Evolutionary conservation across 495 filamentous ascomycete species (phyloP), one percentile per base, ranked within the genome.

Genomic region (Pseudomonodictys pantanalensis): DNA sequence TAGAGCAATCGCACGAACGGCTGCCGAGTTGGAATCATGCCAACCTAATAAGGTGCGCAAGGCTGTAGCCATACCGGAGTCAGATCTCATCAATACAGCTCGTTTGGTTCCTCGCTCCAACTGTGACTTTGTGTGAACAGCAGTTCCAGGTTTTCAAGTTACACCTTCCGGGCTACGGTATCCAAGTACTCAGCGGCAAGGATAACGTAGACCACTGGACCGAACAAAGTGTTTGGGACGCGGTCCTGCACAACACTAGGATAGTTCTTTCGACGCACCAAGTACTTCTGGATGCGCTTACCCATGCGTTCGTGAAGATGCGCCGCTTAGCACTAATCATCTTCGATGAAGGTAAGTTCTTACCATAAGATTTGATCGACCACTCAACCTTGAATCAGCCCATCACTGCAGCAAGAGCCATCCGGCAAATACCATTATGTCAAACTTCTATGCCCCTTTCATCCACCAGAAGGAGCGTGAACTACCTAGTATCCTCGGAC

Each of bases 41-140:
- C 52, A 72, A 23, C 68, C 79, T 10, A 69, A 80, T 26, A 86
- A 92, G 77, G 89, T 90, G 52, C n/a, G 43, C 5, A 44, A 5
- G 26, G 17, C 44, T 35, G 15, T 3, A 10, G 22, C 17, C 3
- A 6, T 24, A 25, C 18, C 24, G 8, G 7, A n/a, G 41, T 49
- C 33, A 45, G 35, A 41, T 53, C 38, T 56, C 12, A 53, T n/a
- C 32, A 22, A n/a, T 18, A 35, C 12, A 95, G 89, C 64, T 91
- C 30, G 76, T 90, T 8, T 97, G 92, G 92, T 93, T 97, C 69
- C 73, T 95, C 46, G 83, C 84, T 0, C 91, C 91, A 4, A 93
- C 87, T 5, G 84, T 93, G 9, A 79, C 81, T 3, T 74, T 97
- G 2, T 86, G 86, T 56, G 54, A 74, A 0, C 92, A 97, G 69